Conservation (phyloP, 768 basidiomycete genomes). For the Rhodocollybia butyracea region DNA sequence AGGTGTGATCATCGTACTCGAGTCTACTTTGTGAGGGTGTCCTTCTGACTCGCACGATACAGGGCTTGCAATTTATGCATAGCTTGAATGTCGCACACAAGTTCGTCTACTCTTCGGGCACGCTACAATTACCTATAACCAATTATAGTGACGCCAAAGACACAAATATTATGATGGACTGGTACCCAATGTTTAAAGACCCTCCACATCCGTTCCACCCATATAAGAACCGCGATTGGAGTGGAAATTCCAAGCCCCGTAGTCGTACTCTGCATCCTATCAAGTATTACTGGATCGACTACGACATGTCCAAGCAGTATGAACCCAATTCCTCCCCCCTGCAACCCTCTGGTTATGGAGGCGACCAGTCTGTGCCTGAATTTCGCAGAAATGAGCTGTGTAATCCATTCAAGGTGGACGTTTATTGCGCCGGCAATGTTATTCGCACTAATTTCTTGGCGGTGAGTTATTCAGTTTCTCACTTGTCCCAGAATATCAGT, state of each 20-base stretch:
- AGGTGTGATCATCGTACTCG: constrained; percentile 12
- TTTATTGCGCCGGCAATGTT: constrained; percentile 41
- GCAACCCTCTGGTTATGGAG: constrained; percentile 30
- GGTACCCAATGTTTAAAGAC: neutral
- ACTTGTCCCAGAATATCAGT: too few relatives aligned
- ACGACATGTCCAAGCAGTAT: constrained; percentile 29
- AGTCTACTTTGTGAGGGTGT: neutral
- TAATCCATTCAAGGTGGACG: constrained; percentile 40
- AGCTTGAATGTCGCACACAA: constrained; percentile 23
- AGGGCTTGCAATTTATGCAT: constrained; percentile 27
- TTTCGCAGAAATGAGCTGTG: constrained; percentile 19
- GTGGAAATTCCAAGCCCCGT: neutral
- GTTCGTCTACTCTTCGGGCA: constrained; percentile 9
- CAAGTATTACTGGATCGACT: constrained; percentile 40
- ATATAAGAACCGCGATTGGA: neutral
- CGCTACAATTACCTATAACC: neutral
- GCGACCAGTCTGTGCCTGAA: constrained; percentile 41
- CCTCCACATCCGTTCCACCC: neutral
- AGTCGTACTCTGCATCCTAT: too few relatives aligned
- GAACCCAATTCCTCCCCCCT: constrained; percentile 21
- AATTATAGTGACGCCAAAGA: too few relatives aligned
- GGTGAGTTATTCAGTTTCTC: neutral
- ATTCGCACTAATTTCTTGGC: constrained; percentile 13
- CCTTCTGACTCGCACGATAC: neutral
- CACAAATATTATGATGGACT: too few relatives aligned